Conservation (phyloP, 345 rosid species). For the Microthlaspi erraticum region DNA sequence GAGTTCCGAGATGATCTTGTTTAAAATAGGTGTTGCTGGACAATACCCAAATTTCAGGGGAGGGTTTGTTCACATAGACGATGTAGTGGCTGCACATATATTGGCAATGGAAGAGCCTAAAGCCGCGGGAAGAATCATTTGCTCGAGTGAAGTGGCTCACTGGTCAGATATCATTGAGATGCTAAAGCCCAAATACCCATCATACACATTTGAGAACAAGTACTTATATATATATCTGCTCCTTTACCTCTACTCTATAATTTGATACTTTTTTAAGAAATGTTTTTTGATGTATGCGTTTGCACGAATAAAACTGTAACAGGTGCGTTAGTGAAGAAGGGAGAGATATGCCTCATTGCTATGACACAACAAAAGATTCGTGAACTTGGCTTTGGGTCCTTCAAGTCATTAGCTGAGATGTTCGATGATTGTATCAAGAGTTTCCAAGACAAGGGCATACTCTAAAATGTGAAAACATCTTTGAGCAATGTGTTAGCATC, state of each 20-base stretch:
- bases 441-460: constrained; percentile 67
- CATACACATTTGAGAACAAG: constrained; percentile 68
- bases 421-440: constrained; percentile 80
- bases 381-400: constrained; percentile 57
- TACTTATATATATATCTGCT: constrained; percentile 18
- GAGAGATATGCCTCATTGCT: constrained; percentile 60
- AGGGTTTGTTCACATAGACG: constrained; percentile 84
- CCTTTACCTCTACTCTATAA: too few species aligned
- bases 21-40: constrained; percentile 40
- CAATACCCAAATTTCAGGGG: constrained; percentile 67
- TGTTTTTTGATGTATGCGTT: background rate
- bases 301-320: background rate
- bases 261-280: background rate
- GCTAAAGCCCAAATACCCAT: constrained; percentile 68
- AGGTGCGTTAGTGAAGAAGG: constrained; percentile 71
- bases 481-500: too few species aligned
- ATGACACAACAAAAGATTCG: constrained; percentile 68
- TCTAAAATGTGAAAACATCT: constrained; percentile 45
- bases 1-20: background rate
- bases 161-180: constrained; percentile 72
- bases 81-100: constrained; percentile 68
- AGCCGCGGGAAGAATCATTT: constrained; percentile 71
- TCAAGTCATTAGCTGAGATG: constrained; percentile 67
- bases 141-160: constrained; percentile 70
- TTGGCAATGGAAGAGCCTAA: constrained; percentile 74